Evolutionary conservation across 2,329 filamentous ascomycete species (phyloP), one percentile per base, ranked within the genome.

Genomic region (Cadophora sp.): DNA sequence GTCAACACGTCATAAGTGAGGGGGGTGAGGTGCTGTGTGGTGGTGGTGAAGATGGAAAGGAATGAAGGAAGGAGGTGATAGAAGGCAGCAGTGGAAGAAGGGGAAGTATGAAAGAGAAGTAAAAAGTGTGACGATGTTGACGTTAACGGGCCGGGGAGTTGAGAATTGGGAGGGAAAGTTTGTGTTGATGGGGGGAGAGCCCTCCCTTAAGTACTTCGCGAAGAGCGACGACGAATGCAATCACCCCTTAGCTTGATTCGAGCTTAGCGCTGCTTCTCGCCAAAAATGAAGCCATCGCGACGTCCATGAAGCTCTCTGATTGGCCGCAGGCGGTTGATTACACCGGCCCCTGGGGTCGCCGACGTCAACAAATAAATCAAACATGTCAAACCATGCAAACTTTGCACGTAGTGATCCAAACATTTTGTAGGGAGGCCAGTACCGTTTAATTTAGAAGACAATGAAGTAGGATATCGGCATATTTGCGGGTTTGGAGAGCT

Each of bases 341-440:
- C 7, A 8, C 48, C 22, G 45, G 18, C 9, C 45, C 18, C 20
- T n/a, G 43, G 45, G 20, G 45, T 39, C 22, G 48, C 48, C 48
- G 22, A 51, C 22, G 48, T 51, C 22, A 51, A 51, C 22, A 51
- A 51, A 51, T 22, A 51, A 51, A 22, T 14, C 48, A 51, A 51
- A 51, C 48, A 51, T 18, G 22, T 30, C 36, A 39, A 39, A 39
- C 36, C 36, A 39, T 39, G 36, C 41, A 45, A n/a, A 18, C 14
- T 16, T 5, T 45, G n/a, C 41, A 45, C 41, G 41, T 45, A 16
- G 41, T 16, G 11, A 39, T 39, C 5, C 36, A 39, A 39, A 39
- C 36, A 39, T 39, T 2, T 39, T 39, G n/a, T n/a, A 39, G 36
- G 11, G 36, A 39, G 7, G 36, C 36, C 11, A 39, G 2, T 39